These are phyloP conservation scores for Bipolaris gigantea DNA, from an alignment of 2,329 filamentous ascomycete genomes.

Conservation along the genomic window DNA sequence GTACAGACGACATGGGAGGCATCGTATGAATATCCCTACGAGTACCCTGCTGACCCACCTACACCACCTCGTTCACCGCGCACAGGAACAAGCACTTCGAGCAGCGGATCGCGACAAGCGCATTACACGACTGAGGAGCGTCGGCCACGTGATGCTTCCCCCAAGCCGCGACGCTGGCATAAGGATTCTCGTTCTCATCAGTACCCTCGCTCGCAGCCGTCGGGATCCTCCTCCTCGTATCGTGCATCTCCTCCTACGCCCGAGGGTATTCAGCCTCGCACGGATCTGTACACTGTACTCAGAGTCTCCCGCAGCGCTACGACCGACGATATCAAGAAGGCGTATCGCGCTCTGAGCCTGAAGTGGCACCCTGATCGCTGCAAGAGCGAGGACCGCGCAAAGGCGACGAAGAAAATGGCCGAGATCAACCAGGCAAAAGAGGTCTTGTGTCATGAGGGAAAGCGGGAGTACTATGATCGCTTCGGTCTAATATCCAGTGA, in stretches of 20 bases:
- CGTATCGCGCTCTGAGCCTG: slow-evolving; percentile 91
- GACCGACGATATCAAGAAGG: slow-evolving; percentile 85
- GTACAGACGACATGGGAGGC: not conserved
- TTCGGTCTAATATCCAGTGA: slow-evolving; percentile 8
- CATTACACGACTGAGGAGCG: not conserved
- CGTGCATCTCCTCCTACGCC: not conserved
- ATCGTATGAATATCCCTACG: not conserved
- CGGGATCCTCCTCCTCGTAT: not conserved
- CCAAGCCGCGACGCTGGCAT: too few relatives aligned
- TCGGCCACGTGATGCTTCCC: not conserved
- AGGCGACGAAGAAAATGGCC: slow-evolving; percentile 28
- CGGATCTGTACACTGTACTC: slow-evolving; percentile 78
- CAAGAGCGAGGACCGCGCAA: slow-evolving; percentile 5
- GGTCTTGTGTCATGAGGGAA: slow-evolving; percentile 15
- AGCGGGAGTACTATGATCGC: slow-evolving; percentile 22
- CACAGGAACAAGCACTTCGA: not conserved
- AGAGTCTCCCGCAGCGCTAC: slow-evolving; percentile 76
- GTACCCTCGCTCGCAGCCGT: not conserved
- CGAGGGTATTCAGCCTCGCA: not conserved
- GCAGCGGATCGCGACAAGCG: not conserved
- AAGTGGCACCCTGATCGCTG: slow-evolving; percentile 82
- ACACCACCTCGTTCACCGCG: not conserved
- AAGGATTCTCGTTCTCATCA: too few relatives aligned
- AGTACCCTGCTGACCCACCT: not conserved
- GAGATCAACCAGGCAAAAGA: slow-evolving; percentile 28